Evolutionary conservation across 2,329 filamentous ascomycete genomes (phyloP), one percentile per base, ranked within the genome.

Genomic region (Allantophomopsis cytisporea): DNA sequence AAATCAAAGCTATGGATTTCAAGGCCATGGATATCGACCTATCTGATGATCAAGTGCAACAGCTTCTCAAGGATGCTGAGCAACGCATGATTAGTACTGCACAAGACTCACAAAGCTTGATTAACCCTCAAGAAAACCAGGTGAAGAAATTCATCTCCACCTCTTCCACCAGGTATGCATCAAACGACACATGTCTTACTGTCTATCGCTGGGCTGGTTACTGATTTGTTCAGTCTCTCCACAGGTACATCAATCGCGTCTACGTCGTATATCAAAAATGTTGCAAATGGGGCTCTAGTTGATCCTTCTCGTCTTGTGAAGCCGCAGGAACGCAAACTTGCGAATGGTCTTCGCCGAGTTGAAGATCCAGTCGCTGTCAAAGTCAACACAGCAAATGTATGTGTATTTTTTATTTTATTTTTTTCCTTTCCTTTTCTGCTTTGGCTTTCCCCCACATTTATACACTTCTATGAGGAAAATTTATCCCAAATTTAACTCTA

Each of bases 391-490:
- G 59, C 60, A 46, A 66, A 75, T 20, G 39, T 40, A 21, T 17
- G 32, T 47, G 34, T n/a, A n/a, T n/a, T n/a, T n/a, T n/a, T n/a
- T n/a, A n/a, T n/a, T n/a, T 23, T 36, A 36, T 28, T 39, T 13
- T 5, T 43, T n/a, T 32, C 40, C 15, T 40, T 18, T 18, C 12
- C 13, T 11, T n/a, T 14, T 14, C 23, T n/a, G n/a, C n/a, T n/a
- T n/a, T n/a, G n/a, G n/a, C n/a, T n/a, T n/a, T 20, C 18, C 7
- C 23, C 23, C 23, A 10, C 5, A 6, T 31, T 12, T 36, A 30
- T n/a, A 35, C 54, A 7, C n/a, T 61, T 62, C 62, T 59, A 75
- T 85, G 83, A 89, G 76, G 83, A 88, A 83, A 81, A 69, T 67
- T 61, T 70, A 68, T 76, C 73, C 77, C 73, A 79, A 52, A 73